Percentiles rank a stretch among this genome's conserved stretches.
These are phyloP conservation scores for Peronospora tabacina DNA, from an alignment of 352 stramenopile genomes.

Conservation along the genomic window DNA sequence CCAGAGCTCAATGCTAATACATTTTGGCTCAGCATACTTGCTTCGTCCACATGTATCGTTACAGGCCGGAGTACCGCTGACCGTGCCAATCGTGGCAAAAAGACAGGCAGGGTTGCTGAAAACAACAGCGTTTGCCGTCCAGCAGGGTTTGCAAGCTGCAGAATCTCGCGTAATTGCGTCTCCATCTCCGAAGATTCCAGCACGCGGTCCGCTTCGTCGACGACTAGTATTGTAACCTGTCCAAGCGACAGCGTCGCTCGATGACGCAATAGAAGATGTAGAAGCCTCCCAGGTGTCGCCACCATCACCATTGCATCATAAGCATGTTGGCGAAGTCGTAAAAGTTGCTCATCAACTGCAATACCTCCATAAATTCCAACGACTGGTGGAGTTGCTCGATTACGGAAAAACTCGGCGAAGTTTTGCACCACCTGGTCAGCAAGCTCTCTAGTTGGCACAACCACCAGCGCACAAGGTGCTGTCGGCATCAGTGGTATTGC, in stretches of 20 bases:
- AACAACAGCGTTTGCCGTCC: slow-evolving; percentile 87
- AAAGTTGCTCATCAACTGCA: slow-evolving; percentile 28
- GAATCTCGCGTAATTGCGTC: slow-evolving; percentile 90
- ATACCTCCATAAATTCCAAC: slow-evolving; percentile 48
- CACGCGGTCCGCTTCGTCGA: slow-evolving; percentile 97
- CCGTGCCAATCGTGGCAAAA: slow-evolving; percentile 88
- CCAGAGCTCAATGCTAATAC: not conserved
- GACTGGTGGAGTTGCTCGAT: slow-evolving; percentile 8
- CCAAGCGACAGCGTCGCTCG: slow-evolving; percentile 21
- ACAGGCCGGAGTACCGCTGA: slow-evolving; percentile 91
- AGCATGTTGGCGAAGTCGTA: slow-evolving; percentile 26
- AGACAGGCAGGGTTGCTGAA: slow-evolving; percentile 89
- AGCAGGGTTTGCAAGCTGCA: slow-evolving; percentile 63
- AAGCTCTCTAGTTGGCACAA: slow-evolving; percentile 95
- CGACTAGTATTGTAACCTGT: slow-evolving; percentile 47
- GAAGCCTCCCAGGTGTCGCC: slow-evolving; percentile 48
- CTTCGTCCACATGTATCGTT: slow-evolving; percentile 82
- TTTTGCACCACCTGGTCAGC: slow-evolving; percentile 90
- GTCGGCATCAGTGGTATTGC: slow-evolving; percentile 19
- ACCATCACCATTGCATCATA: slow-evolving; percentile 27
- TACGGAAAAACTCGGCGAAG: slow-evolving; percentile 35
- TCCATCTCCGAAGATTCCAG: slow-evolving; percentile 88
- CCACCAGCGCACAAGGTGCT: slow-evolving; percentile 63
- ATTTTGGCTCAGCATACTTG: slow-evolving; percentile 10
- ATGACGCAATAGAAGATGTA: slow-evolving; percentile 39